phyloP scores from a whole-genome alignment of 2,329 filamentous ascomycete genomes.

The Alternaria sp. region DNA sequence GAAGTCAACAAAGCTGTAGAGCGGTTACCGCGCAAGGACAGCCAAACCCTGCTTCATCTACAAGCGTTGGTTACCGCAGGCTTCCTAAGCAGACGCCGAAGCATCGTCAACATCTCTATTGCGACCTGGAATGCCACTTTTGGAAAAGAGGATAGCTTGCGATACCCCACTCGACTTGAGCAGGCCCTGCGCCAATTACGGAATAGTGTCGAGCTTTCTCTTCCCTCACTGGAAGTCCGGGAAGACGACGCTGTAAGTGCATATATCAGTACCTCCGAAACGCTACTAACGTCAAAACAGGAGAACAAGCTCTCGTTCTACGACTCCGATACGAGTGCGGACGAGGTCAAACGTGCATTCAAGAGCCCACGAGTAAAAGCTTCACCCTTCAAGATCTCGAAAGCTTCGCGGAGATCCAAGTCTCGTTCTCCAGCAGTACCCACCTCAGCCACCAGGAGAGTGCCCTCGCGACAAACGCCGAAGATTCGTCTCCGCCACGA shows the following conservation, averaged over 20 bases:
- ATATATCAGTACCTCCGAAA: conserved; percentile 48
- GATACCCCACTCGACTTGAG: conserved; percentile 71
- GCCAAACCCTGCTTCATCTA: conserved; percentile 60
- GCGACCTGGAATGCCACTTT: conserved; percentile 75
- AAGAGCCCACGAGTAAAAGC: conserved; percentile 33
- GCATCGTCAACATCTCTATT: conserved; percentile 60
- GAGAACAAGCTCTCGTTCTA: conserved; percentile 41
- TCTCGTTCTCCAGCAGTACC: conserved; percentile 36
- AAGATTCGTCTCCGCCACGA: conserved; percentile 72
- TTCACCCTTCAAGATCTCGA: conserved; percentile 37
- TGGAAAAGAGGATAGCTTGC: conserved; percentile 62
- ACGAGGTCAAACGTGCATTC: conserved; percentile 17
- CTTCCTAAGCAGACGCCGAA: conserved; percentile 59
- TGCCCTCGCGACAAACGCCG: conserved; percentile 38
- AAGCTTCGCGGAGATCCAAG: conserved; percentile 27
- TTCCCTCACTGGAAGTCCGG: conserved; percentile 56
- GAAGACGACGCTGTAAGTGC: conserved; percentile 47
- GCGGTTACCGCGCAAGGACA: conserved; percentile 63
- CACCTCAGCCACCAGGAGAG: conserved; percentile 25
- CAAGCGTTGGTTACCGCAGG: conserved; percentile 59
- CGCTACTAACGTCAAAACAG: conserved; percentile 40
- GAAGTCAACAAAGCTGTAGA: conserved; percentile 61
- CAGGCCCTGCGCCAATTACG: conserved; percentile 66
- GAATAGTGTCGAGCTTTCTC: conserved; percentile 58
- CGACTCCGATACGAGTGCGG: conserved; percentile 44